Percentiles rank a stretch among this genome's conserved stretches.
phyloP scores from a whole-genome alignment of 176 grass and related monocot genomes.

The Areca catechu region DNA sequence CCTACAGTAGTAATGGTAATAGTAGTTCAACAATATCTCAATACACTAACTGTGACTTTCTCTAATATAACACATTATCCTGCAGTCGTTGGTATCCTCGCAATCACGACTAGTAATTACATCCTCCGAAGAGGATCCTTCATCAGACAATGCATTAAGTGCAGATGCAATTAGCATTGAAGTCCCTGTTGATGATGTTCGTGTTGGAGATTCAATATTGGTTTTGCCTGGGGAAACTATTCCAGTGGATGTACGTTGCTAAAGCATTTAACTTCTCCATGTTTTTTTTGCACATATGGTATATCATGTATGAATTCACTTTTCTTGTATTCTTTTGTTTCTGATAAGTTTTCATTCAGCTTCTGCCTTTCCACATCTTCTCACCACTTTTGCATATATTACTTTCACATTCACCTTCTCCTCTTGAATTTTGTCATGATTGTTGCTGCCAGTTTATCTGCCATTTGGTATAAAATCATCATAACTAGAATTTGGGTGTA shows the following conservation, averaged over 20 bases:
- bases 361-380: background rate
- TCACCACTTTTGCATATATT: no score
- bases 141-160: slow-evolving; percentile 44
- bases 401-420: no score
- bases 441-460: no score
- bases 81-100: slow-evolving; percentile 90
- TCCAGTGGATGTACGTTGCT: slow-evolving; percentile 76
- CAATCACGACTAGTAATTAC: slow-evolving; percentile 69
- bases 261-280: background rate
- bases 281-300: background rate
- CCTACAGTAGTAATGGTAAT: no score
- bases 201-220: slow-evolving; percentile 82
- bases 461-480: no score
- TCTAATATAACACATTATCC: slow-evolving; percentile 15
- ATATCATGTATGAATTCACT: background rate
- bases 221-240: slow-evolving; percentile 95
- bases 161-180: slow-evolving; percentile 77
- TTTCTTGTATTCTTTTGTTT: background rate
- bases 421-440: no score
- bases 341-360: background rate
- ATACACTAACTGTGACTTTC: no score
- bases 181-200: slow-evolving; percentile 84
- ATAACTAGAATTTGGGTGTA: no score
- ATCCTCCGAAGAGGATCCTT: slow-evolving; percentile 51
- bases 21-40: no score